A percentile compares a stretch with the other conserved stretches of the same genome.
Evolutionary conservation across 352 stramenopile genomes (phyloP).

Genomic region (Aphanomyces astaci): DNA sequence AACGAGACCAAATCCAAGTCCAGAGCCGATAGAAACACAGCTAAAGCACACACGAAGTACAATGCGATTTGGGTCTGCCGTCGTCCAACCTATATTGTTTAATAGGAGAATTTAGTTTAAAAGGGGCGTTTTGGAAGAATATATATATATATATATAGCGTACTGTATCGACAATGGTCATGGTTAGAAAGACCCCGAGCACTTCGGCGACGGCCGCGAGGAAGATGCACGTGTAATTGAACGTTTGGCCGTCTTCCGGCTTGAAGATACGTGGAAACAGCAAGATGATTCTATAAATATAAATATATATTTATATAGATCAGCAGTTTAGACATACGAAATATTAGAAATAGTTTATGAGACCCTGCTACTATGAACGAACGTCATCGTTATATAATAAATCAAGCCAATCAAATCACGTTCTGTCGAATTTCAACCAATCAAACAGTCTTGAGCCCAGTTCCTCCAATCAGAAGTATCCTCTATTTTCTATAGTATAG

Average conservation of each 20-base stretch:
- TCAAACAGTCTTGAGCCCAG: no score
- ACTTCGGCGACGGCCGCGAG: slow-evolving; percentile 20
- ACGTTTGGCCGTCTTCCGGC: neutral
- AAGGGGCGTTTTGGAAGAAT: no score
- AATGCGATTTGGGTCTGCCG: slow-evolving; percentile 8
- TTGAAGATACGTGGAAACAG: slow-evolving; percentile 19
- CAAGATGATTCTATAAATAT: slow-evolving; percentile 15
- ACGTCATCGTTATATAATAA: no score
- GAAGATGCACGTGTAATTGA: slow-evolving; percentile 21
- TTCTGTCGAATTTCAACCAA: no score
- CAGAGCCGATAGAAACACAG: slow-evolving; percentile 2
- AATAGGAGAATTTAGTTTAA: no score
- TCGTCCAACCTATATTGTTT: neutral
- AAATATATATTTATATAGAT: neutral
- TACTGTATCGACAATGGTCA: slow-evolving; percentile 19
- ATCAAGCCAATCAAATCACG: no score
- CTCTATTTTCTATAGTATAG: no score
- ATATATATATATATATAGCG: neutral
- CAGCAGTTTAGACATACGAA: no score
- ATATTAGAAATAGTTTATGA: no score
- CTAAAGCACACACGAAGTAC: neutral
- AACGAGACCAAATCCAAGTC: neutral
- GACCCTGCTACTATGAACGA: no score
- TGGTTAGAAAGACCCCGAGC: slow-evolving; percentile 8
- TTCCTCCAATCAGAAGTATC: no score